A percentile compares a stretch with the other conserved stretches of the same genome.
Evolutionary conservation across 352 stramenopile genomes (phyloP).

Genomic region (Thalassiosira hispida): DNA sequence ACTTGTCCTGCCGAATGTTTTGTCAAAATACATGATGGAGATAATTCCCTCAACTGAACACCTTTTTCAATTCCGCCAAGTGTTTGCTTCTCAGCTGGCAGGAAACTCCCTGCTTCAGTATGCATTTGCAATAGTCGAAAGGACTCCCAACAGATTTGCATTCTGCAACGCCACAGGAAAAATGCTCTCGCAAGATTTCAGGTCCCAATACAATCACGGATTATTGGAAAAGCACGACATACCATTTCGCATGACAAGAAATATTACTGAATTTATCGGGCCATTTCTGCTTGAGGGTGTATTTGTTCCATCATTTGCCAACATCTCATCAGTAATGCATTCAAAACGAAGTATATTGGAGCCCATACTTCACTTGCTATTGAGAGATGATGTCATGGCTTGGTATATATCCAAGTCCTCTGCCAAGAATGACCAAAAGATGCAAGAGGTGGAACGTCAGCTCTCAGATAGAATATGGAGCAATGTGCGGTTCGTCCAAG

Average conservation of each 20-base stretch:
- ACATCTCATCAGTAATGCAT: constrained; percentile 65
- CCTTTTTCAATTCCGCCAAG: constrained; percentile 75
- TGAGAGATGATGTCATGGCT: constrained; percentile 84
- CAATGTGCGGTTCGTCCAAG: constrained; percentile 77
- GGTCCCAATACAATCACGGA: constrained; percentile 79
- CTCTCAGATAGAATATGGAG: constrained; percentile 77
- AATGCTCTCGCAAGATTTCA: constrained; percentile 79
- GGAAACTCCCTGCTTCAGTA: constrained; percentile 83
- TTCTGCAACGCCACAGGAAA: constrained; percentile 68
- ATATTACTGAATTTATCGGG: constrained; percentile 75
- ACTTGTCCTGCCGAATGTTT: constrained; percentile 56
- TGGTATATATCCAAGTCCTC: constrained; percentile 85
- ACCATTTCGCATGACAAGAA: constrained; percentile 84
- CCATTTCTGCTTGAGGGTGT: constrained; percentile 73
- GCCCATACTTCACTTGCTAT: constrained; percentile 76
- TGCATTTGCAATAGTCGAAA: constrained; percentile 78
- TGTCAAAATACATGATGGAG: constrained; percentile 66
- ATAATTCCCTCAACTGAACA: constrained; percentile 61
- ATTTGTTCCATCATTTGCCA: constrained; percentile 76
- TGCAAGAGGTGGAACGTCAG: constrained; percentile 82
- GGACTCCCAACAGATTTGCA: constrained; percentile 77
- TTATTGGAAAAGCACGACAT: constrained; percentile 73
- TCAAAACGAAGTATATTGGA: constrained; percentile 69
- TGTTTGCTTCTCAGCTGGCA: constrained; percentile 78
- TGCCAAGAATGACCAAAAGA: constrained; percentile 80